Evolutionary conservation across 169 alveolate species (phyloP).

Genomic region (Plasmodium gonderi): DNA sequence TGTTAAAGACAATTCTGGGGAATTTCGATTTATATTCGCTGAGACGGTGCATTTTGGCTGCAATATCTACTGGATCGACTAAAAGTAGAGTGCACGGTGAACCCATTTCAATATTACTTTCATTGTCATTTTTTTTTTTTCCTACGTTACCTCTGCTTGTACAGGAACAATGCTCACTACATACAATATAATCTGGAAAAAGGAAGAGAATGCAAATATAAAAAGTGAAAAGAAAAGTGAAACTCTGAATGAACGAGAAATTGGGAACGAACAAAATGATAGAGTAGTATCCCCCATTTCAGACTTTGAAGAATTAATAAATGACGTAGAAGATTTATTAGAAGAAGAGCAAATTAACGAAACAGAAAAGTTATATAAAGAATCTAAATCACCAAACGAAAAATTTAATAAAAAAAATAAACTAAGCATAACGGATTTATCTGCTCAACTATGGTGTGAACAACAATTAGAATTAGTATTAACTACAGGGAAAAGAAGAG

Average conservation of each 20-base stretch:
- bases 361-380: slow-evolving; percentile 71
- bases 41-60: no score
- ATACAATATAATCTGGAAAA: slow-evolving; percentile 64
- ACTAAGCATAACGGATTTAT: slow-evolving; percentile 84
- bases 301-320: slow-evolving; percentile 46
- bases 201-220: slow-evolving; percentile 9
- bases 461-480: slow-evolving; percentile 83
- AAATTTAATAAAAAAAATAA: slow-evolving; percentile 81
- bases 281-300: background rate
- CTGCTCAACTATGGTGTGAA: slow-evolving; percentile 88
- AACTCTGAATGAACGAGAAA: background rate
- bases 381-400: slow-evolving; percentile 68
- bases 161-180: slow-evolving; percentile 53
- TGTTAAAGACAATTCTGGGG: no score
- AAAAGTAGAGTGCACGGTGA: no score
- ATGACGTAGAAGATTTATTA: slow-evolving; percentile 70
- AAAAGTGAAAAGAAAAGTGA: slow-evolving; percentile 18
- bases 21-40: no score
- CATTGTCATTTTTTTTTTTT: background rate
- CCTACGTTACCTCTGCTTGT: background rate
- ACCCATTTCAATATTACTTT: background rate
- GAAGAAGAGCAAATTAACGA: slow-evolving; percentile 73
- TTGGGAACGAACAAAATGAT: slow-evolving; percentile 5
- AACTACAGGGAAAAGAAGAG: slow-evolving; percentile 83
- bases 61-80: no score